Evolutionary conservation across 192 early-diverging fungal species (phyloP), one percentile per base, ranked within the genome.

Genomic region (Lobosporangium transversale): DNA sequence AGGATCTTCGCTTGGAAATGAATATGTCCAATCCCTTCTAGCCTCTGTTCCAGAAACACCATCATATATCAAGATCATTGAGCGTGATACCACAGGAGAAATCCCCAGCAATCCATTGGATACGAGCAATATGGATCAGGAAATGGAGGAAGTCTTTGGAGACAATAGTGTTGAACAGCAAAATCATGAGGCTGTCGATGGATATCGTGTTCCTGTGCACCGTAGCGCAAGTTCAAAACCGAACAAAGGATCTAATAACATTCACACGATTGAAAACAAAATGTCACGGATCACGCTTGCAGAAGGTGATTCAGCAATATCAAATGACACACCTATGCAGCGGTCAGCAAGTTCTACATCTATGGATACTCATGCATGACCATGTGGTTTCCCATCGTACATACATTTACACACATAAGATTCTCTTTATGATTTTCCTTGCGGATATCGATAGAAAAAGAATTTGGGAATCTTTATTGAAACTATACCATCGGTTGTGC

Each of bases 11-110:
- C 24, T 62, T 10, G 49, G 43, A 31, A 24, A 56, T 21, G 52
- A 58, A 23, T 76, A 67, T 37, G 73, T 76, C 3, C 63, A 76
- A 23, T 76, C 73, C 3, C 45, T 76, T 10, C 33, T 76, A 0
- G 64, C 73, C 2, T 57, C 73, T 20, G 65, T 76, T 0, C 73
- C 73, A 1, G 52, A 43, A 18, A 76, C 73, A 20, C 73, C 73
- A 24, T 66, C 73, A 1, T 67, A 45, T 24, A 76, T 76, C 52
- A 76, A 62, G 37, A 76, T 76, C 36, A 65, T 76, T 20, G 73
- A 76, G 44, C 58, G 15, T 17, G 70, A 66, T 43, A 66, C 44
- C 0, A 24, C 18, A 24, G 35, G 54, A 2, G 36, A 45, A 18
- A n/a, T 32, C 23, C 53, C 59, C 20, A 15, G 23, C 2, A 55